Evolutionary conservation across 805 yeast genomes (phyloP), one percentile per base, ranked within the genome.

Genomic region (Wickerhamomyces chambardii): DNA sequence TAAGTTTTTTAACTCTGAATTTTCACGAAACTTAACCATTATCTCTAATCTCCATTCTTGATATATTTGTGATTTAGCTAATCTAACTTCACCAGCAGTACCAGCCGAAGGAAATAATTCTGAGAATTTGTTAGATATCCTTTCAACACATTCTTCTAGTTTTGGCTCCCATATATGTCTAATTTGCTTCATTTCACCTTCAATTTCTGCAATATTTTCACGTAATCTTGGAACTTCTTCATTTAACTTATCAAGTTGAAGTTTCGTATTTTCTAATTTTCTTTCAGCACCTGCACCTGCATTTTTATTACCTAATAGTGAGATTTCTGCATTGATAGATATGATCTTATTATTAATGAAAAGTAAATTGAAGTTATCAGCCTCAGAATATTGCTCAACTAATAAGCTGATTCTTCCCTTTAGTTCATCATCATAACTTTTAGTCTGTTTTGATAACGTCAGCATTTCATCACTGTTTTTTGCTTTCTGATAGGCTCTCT

Each of bases 1-100:
- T 33, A 92, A 65, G 15, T 73, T 72, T 42, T 78, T 77, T 39
- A 83, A 55, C n/a, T 69, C 76, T 14, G 87, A 76, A 32, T 68
- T 73, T 44, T 82, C 86, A 50, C 98, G 70, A 55, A 92, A 92
- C 42, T 85, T 78, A 8, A 92, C 97, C 55, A 76, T 54, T 30
- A 94, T 84, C 40, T 84, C 83, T 34, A 92, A 59, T 46, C 75
- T 73, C 98, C 98, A 92, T 33, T 85, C 78, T 15, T 69, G 62
- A 50, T 62, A 85, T 2, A 68, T 73, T 16, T 63, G 67, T 25
- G 65, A 68, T 26, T 68, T 67, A 11, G 70, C 66, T 29, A 87
- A 63, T 27, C 57, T 54, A 5, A 92, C 85, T 44, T 73, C 76
- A n/a, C 98, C 98, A 18, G 78, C 86, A 55, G 90, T 82, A 2